These are phyloP conservation scores for Suaeda aralocaspica DNA, from an alignment of 148 eudicot genomes.

Conservation along the genomic window DNA sequence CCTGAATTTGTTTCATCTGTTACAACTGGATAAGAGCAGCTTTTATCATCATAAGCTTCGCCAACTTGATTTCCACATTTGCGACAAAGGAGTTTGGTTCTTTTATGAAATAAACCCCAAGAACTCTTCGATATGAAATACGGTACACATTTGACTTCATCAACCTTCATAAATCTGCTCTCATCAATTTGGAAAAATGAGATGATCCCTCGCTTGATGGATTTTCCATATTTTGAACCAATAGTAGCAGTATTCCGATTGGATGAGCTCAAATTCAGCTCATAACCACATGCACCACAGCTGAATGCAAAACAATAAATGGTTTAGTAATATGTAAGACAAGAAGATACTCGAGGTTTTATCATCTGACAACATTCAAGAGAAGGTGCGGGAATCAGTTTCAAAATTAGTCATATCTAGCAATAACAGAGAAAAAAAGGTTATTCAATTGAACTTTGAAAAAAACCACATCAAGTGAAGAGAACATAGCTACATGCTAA, in stretches of 20 bases:
- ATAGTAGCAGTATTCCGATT: slow-evolving; percentile 56
- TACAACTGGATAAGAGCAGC: slow-evolving; percentile 35
- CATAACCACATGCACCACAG: slow-evolving; percentile 78
- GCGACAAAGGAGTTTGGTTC: slow-evolving; percentile 73
- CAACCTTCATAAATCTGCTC: slow-evolving; percentile 70
- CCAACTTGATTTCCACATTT: slow-evolving; percentile 65
- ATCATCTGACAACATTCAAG: too few relatives aligned
- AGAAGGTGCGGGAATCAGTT: too few relatives aligned
- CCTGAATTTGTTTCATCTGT: slow-evolving; percentile 36
- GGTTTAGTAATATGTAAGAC: too few relatives aligned
- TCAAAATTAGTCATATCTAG: too few relatives aligned
- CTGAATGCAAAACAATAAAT: slow-evolving; percentile 48
- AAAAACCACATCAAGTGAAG: too few relatives aligned
- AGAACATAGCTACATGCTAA: too few relatives aligned
- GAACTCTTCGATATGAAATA: slow-evolving; percentile 33
- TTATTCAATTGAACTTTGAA: too few relatives aligned
- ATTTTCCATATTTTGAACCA: slow-evolving; percentile 60
- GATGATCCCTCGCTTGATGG: slow-evolving; percentile 56
- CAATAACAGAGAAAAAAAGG: too few relatives aligned
- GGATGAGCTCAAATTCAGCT: slow-evolving; percentile 63
- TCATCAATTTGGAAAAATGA: slow-evolving; percentile 64
- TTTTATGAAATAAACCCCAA: slow-evolving; percentile 50
- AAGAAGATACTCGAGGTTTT: too few relatives aligned
- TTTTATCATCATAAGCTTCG: slow-evolving; percentile 40
- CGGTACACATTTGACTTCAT: slow-evolving; percentile 53